Conservation (phyloP, 2,329 filamentous ascomycete species). For the Alternaria infectoria region DNA sequence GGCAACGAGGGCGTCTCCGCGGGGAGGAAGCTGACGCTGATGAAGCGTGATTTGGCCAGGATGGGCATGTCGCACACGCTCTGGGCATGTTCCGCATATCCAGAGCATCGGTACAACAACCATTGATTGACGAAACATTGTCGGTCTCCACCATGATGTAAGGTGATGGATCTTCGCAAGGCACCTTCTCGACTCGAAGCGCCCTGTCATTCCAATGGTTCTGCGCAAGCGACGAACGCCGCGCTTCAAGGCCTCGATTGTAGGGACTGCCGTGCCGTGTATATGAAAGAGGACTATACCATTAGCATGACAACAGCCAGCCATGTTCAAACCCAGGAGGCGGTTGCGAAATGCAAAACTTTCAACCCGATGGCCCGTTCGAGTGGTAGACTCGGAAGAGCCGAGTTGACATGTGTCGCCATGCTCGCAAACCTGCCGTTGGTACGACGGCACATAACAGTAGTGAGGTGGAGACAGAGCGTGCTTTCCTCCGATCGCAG, state of each 20-base stretch:
- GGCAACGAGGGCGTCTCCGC: background rate
- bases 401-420: background rate
- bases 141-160: conserved; percentile 3
- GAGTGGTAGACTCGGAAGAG: background rate
- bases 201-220: background rate
- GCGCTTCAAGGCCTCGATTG: background rate
- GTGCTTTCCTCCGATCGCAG: background rate
- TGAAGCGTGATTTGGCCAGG: background rate
- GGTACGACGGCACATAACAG: conserved; percentile 1
- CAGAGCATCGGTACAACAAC: background rate
- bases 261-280: background rate
- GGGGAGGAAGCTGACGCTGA: background rate
- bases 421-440: background rate
- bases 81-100: background rate
- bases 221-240: background rate
- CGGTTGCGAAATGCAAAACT: background rate
- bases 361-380: background rate
- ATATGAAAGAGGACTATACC: background rate
- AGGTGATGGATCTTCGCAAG: background rate
- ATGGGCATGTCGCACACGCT: background rate
- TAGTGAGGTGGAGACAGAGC: background rate
- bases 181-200: background rate
- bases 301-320: background rate
- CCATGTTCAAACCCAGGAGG: background rate
- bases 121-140: background rate